Evolutionary conservation across 2,329 filamentous ascomycete genomes (phyloP), one percentile per base, ranked within the genome.

Genomic region (Diaporthe aspalathi): DNA sequence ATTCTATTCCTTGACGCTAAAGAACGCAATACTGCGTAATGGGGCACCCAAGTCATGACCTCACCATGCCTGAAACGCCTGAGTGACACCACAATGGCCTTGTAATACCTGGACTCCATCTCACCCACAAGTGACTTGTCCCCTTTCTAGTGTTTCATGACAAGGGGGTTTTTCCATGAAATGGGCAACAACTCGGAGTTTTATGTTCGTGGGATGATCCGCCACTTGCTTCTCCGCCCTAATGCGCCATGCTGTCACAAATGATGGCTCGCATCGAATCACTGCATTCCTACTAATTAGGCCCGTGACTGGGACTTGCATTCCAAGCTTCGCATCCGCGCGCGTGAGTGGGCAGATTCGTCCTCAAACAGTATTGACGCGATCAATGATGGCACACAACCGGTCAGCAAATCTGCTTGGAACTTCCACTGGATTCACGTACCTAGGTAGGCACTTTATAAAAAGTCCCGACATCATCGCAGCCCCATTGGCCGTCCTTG

Each of bases 161-260:
- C 56, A 60, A 29, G 56, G 56, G 38, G n/a, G n/a, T n/a, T 4
- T 8, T 7, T 49, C 40, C 16, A 29, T 29, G 56, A 24, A 22
- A 43, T 35, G 27, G 29, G 29, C n/a, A n/a, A 11, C 29, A 6
- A 11, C 5, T 22, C 14, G 40, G n/a, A 38, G 5, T 24, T 29
- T 35, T 49, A 35, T 49, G 43, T 27, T 35, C 40, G n/a, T 49
- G 57, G 27, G 5, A 35, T 35, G 27, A 45, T 16, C n/a, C n/a
- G 27, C 17, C 40, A 65, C 56, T 60, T 63, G 43, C 60, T 65
- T 65, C 22, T 50, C 38, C 60, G 50, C 7, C 45, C 35, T 35
- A 17, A 20, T 50, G 43, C 43, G 43, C 17, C 11, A 43, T 63
- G 29, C 45, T 65, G 38, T 65, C 60, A 65, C 60, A 65, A 50